These are phyloP conservation scores for Darksidea phi DNA, from an alignment of 495 filamentous ascomycete genomes.

Conservation along the genomic window DNA sequence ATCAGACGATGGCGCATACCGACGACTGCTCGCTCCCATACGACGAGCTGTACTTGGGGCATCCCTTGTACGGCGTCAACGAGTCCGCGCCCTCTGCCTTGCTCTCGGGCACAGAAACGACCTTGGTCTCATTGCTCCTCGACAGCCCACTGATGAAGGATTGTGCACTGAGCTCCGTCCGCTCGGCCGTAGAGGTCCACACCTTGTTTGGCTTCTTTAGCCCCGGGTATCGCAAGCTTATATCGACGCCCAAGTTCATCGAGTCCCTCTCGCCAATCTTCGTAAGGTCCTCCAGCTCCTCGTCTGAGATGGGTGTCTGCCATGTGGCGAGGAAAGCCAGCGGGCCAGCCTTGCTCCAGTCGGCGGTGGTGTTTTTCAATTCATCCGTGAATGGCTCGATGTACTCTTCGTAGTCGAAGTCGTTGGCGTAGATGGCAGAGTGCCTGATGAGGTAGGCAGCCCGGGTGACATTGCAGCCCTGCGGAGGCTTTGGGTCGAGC, in stretches of 20 bases:
- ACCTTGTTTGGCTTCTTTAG: constrained; percentile 46
- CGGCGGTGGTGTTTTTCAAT: constrained; percentile 43
- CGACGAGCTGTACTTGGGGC: constrained; percentile 50
- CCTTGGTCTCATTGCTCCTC: constrained; percentile 45
- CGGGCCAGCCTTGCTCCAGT: constrained; percentile 37
- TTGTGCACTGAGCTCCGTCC: constrained; percentile 49
- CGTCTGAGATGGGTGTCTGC: constrained; percentile 47
- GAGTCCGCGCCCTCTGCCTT: constrained; percentile 46
- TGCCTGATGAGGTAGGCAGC: constrained; percentile 51
- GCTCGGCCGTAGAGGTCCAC: constrained; percentile 52
- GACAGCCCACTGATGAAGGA: constrained; percentile 48
- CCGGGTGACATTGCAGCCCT: constrained; percentile 47
- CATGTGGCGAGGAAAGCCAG: constrained; percentile 47
- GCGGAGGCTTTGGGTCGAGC: constrained; percentile 32
- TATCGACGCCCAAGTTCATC: constrained; percentile 42
- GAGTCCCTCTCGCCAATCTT: constrained; percentile 49
- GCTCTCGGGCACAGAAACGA: constrained; percentile 45
- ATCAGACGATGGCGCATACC: constrained; percentile 3
- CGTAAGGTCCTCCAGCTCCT: constrained; percentile 47
- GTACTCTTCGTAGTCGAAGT: constrained; percentile 51
- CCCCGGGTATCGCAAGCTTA: constrained; percentile 46
- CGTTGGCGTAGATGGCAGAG: constrained; percentile 53
- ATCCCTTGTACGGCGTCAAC: constrained; percentile 51
- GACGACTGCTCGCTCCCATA: constrained; percentile 47
- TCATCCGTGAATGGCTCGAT: constrained; percentile 51